A percentile compares a stretch with the other conserved stretches of the same genome.
These are phyloP conservation scores for Trichoderma simmonsii DNA, from an alignment of 2,329 filamentous ascomycete genomes.

Conservation along the genomic window DNA sequence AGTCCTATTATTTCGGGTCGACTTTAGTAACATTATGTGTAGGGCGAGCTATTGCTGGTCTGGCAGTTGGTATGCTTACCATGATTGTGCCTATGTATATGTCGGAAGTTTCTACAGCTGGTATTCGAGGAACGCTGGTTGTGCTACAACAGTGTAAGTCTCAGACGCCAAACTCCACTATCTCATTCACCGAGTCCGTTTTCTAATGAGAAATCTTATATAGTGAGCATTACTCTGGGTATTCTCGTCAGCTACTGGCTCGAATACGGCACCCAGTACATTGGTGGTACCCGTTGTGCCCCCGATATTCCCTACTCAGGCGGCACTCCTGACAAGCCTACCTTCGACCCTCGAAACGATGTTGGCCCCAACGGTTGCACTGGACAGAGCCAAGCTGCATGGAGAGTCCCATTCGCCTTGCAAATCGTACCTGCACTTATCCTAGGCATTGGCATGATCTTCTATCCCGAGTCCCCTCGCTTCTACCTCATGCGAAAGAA, in stretches of 20 bases:
- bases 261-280: constrained; percentile 40
- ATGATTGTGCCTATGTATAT: constrained; percentile 45
- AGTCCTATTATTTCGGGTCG: too few relatives aligned
- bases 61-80: constrained; percentile 41
- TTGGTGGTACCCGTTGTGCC: constrained; percentile 45
- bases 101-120: constrained; percentile 47
- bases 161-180: neutral
- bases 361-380: constrained; percentile 41
- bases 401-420: constrained; percentile 47
- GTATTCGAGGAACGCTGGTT: constrained; percentile 47
- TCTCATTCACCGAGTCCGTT: neutral
- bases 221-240: constrained; percentile 39
- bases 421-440: constrained; percentile 56
- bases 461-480: constrained; percentile 44
- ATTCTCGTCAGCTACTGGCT: constrained; percentile 45
- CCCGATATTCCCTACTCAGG: constrained; percentile 46
- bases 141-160: constrained; percentile 38
- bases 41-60: constrained; percentile 43
- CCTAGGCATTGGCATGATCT: constrained; percentile 51
- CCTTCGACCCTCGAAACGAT: constrained; percentile 43
- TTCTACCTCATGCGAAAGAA: constrained; percentile 33
- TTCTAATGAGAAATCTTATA: neutral
- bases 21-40: neutral
- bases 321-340: constrained; percentile 34
- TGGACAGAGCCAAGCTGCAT: constrained; percentile 43